phyloP scores from a whole-genome alignment of 345 rosid genomes.

The Boechera retrofracta region DNA sequence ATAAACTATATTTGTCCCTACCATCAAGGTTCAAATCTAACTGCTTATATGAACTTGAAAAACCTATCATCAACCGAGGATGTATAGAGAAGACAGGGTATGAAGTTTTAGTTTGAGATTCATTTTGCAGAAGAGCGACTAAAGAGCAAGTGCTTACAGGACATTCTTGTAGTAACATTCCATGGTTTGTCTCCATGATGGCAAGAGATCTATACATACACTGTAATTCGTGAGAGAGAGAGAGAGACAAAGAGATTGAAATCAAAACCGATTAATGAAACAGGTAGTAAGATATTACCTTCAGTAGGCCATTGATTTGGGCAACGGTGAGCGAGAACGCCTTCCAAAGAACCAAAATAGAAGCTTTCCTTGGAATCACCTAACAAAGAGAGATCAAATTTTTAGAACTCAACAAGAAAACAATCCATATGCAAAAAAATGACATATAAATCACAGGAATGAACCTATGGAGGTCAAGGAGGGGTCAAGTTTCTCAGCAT shows the following conservation, averaged over 20 bases:
- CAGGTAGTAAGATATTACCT: constrained; percentile 49
- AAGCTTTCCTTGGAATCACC: constrained; percentile 89
- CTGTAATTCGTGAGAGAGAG: constrained; percentile 14
- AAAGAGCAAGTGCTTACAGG: constrained; percentile 52
- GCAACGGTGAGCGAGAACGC: constrained; percentile 38
- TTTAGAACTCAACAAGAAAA: background rate
- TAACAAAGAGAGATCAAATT: constrained; percentile 17
- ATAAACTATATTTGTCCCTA: background rate
- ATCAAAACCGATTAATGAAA: background rate
- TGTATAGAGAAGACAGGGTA: background rate
- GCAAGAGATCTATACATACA: constrained; percentile 61
- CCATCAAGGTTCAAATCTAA: constrained; percentile 15
- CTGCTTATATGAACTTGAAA: background rate
- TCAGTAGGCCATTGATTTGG: constrained; percentile 81
- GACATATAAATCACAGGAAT: background rate
- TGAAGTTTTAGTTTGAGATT: background rate
- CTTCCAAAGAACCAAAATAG: constrained; percentile 67
- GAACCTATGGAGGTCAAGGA: constrained; percentile 39
- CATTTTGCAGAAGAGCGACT: background rate
- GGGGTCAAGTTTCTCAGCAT: constrained; percentile 63
- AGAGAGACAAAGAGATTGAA: background rate
- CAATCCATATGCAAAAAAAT: background rate
- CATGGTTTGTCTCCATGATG: constrained; percentile 77
- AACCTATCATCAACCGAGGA: background rate
- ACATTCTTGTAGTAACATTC: constrained; percentile 60